phyloP scores from a whole-genome alignment of 176 grass and related monocot species.

The Phyllostachys edulis region DNA sequence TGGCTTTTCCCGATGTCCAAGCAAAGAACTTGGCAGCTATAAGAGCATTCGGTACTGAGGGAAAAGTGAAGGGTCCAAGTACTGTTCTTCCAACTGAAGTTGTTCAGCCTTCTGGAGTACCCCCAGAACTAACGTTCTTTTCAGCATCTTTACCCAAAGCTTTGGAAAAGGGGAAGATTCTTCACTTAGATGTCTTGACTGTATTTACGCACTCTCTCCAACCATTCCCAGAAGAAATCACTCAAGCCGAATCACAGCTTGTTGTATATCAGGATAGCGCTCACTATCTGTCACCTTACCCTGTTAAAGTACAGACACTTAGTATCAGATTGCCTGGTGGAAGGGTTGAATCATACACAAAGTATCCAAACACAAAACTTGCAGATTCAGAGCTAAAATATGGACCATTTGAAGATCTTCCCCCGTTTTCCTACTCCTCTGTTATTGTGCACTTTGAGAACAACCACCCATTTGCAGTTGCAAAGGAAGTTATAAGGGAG shows the following conservation, averaged over 20 bases:
- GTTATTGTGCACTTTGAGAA: conserved; percentile 92
- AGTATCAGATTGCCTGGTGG: conserved; percentile 79
- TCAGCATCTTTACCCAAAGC: conserved; percentile 66
- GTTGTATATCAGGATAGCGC: conserved; percentile 86
- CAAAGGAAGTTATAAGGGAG: conserved; percentile 83
- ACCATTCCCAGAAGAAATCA: conserved; percentile 97
- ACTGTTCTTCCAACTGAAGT: conserved; percentile 53
- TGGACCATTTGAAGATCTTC: conserved; percentile 72
- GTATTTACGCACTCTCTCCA: conserved; percentile 76
- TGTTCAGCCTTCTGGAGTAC: conserved; percentile 66
- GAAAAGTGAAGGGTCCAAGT: conserved; percentile 62
- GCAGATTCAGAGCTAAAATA: conserved; percentile 82
- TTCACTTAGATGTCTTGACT: conserved; percentile 66
- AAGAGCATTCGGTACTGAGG: conserved; percentile 71
- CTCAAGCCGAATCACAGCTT: conserved; percentile 88
- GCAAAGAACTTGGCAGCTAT: conserved; percentile 86
- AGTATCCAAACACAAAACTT: conserved; percentile 67
- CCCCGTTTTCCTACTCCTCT: conserved; percentile 71
- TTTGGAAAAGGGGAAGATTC: conserved; percentile 66
- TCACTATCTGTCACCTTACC: conserved; percentile 82
- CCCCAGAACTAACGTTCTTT: conserved; percentile 75
- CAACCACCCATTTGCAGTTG: conserved; percentile 89
- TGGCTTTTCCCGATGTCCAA: conserved; percentile 75
- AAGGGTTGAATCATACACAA: conserved; percentile 93
- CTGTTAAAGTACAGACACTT: conserved; percentile 79